Evolutionary conservation across 2,329 filamentous ascomycete genomes (phyloP), one percentile per base, ranked within the genome.

Genomic region (Sporothrix protearum): DNA sequence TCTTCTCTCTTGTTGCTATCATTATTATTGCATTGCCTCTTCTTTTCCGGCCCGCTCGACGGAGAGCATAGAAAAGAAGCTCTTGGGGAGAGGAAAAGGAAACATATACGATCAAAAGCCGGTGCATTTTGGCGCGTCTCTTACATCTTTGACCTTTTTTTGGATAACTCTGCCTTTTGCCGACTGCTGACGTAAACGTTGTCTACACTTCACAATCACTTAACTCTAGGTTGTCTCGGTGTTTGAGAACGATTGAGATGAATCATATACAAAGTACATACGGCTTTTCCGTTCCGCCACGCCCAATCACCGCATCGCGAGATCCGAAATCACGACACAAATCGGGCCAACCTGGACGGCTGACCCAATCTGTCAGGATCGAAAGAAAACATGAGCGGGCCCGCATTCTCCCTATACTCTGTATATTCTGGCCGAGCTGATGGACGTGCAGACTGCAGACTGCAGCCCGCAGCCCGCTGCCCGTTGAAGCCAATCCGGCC

Each of bases 51-150:
- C 33, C 42, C 30, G 57, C 33, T 61, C 33, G 59, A 45, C 9
- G 59, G 36, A 45, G 59, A 45, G 36, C 36, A 45, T 63, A 63
- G 36, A 63, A 42, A 63, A 63, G n/a, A 63, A 42, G 59, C 59
- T 45, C 36, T 28, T 63, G 22, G 49, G 36, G 36, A 36, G n/a
- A 33, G 3, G 33, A 36, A 25, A 25, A 19, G 33, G 33, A 59
- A 36, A 39, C 6, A 39, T 5, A 25, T 28, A 63, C 59, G n/a
- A 45, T 28, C n/a, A 22, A 63, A 39, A 45, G n/a, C 59, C n/a
- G n/a, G 33, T 63, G 59, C 59, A 28, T 64, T 49, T 12, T 66
- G 33, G 42, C 19, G 22, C 61, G 49, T 33, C 42, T 66, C 39
- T 30, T 19, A 10, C n/a, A n/a, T n/a, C n/a, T n/a, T n/a, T n/a